Evolutionary conservation across 768 basidiomycete species (phyloP).

Genomic region (Krasilnikovozyma curviuscula): DNA sequence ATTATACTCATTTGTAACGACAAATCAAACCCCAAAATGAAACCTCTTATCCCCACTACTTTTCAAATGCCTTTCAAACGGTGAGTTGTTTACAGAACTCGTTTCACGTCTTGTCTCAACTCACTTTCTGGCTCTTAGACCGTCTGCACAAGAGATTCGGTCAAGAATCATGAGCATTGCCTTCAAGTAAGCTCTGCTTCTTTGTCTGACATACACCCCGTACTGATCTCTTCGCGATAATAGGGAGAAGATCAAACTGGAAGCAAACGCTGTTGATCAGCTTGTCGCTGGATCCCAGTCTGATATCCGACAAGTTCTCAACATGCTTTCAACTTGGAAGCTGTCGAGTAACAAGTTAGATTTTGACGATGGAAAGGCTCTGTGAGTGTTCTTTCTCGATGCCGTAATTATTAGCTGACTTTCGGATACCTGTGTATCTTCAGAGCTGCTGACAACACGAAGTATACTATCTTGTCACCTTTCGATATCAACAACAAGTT

Average conservation of each 20-base stretch:
- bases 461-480: conserved; percentile 72
- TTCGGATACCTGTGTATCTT: background rate
- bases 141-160: conserved; percentile 52
- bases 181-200: conserved; percentile 47
- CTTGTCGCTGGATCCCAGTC: conserved; percentile 74
- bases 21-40: conserved; percentile 65
- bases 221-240: background rate
- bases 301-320: conserved; percentile 89
- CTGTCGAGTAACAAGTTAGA: conserved; percentile 56
- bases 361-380: conserved; percentile 75
- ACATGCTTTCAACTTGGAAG: conserved; percentile 96
- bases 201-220: background rate
- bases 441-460: conserved; percentile 77
- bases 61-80: conserved; percentile 58
- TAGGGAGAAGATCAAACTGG: conserved; percentile 86
- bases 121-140: conserved; percentile 33
- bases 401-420: background rate
- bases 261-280: conserved; percentile 76
- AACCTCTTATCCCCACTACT: conserved; percentile 54
- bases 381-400: conserved; percentile 37
- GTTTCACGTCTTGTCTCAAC: background rate
- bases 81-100: too few species aligned
- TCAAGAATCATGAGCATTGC: conserved; percentile 72
- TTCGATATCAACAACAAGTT: conserved; percentile 81
- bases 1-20: conserved; percentile 98